Base-by-base conservation (phyloP, 2,329 filamentous ascomycete species). In the Teratosphaeria epicoccoides region DNA sequence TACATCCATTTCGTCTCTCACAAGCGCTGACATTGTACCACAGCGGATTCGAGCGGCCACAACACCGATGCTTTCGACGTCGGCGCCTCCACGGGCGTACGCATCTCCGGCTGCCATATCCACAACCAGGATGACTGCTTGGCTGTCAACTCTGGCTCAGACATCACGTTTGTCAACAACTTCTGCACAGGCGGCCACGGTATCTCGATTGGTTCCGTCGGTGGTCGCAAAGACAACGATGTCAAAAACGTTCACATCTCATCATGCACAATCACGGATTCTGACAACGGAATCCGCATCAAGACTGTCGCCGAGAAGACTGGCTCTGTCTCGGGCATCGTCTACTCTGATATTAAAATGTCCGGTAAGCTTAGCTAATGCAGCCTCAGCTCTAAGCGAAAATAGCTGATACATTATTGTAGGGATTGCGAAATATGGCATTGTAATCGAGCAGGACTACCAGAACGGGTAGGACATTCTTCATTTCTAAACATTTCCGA, bases 381-480 rank as follows among this genome's bases (percentile, higher is more conserved):
- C 11, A 14, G 28, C 10, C 14, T 1, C 10, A 6, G 9, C 10
- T 2, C 28, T 11, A 29, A 10, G 28, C 14, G 28, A 10, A 11
- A 29, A 14, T 29, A n/a, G 28, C 28, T 29, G 28, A 29, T 14
- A 29, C 10, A 7, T 11, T n/a, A 14, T 3, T 14, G 28, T 14
- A 29, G 64, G 66, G 43, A 80, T 80, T 59, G 63, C 73, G 49
- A 66, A 73, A n/a, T 79, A 81, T 62, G 78, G 75, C 44, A 75
- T 82, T 53, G 70, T 81, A 48, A 74, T 82, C 52, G 69, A 81
- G 63, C 80, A 83, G 68, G 76, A 81, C 63, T 81, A 80, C 59
- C 66, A 73, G 58, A 76, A 76, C 56, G 72, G 73, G 46, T 70
- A 47, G 25, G 24, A 14, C 20, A 23, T 14, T 46, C 2, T 2